Conservation (phyloP, 768 basidiomycete species). For the Naganishia vishniacii region DNA sequence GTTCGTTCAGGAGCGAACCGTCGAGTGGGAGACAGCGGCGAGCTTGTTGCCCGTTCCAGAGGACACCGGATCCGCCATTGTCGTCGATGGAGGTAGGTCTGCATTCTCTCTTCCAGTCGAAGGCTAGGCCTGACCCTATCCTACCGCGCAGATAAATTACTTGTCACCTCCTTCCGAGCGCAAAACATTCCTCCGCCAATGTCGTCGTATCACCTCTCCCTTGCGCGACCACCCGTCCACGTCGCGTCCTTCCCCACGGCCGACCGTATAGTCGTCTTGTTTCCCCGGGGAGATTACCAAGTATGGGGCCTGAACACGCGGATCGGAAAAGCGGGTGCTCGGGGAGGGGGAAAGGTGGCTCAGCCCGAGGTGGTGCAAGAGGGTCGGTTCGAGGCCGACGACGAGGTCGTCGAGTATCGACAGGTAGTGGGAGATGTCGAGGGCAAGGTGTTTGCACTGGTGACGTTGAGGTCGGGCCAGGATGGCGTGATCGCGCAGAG, state of each 20-base stretch:
- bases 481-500: slow-evolving; percentile 28
- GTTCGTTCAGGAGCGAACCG: slow-evolving; percentile 55
- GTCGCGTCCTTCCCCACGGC: slow-evolving; percentile 57
- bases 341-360: slow-evolving; percentile 46
- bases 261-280: slow-evolving; percentile 64
- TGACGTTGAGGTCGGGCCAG: not conserved
- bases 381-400: slow-evolving; percentile 20
- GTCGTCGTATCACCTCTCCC: slow-evolving; percentile 60
- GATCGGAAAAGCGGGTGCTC: slow-evolving; percentile 45
- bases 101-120: not conserved
- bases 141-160: slow-evolving; percentile 60
- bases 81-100: slow-evolving; percentile 75
- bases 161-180: slow-evolving; percentile 85
- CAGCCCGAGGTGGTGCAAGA: slow-evolving; percentile 38
- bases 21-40: slow-evolving; percentile 71
- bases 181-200: slow-evolving; percentile 99
- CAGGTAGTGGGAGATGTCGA: slow-evolving; percentile 29
- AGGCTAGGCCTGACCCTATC: too few relatives aligned
- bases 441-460: slow-evolving; percentile 20
- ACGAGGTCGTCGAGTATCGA: slow-evolving; percentile 26
- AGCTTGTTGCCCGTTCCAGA: slow-evolving; percentile 60
- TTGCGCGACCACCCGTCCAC: slow-evolving; percentile 58
- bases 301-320: slow-evolving; percentile 67
- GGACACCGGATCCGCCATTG: slow-evolving; percentile 79
- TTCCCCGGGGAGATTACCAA: slow-evolving; percentile 64